Conservation (phyloP, 352 stramenopile genomes). For the Globisporangium camurandrum region DNA sequence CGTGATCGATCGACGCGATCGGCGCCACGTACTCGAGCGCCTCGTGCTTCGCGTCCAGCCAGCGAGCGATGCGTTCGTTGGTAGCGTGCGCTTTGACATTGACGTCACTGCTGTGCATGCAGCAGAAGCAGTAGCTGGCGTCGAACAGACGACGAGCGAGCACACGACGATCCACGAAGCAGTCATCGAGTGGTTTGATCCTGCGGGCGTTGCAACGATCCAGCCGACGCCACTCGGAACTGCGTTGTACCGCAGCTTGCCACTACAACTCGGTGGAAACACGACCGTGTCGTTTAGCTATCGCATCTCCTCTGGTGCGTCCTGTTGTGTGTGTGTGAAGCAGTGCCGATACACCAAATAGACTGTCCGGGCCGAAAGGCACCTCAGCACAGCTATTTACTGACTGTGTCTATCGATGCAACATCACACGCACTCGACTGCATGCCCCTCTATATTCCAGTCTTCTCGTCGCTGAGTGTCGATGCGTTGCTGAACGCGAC, state of each 20-base stretch:
- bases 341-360: no score
- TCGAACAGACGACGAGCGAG: constrained; percentile 14
- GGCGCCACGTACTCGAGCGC: constrained; percentile 4
- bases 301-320: constrained; percentile 26
- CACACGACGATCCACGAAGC: constrained; percentile 13
- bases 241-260: constrained; percentile 24
- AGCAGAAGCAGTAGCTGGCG: not conserved
- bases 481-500: constrained; percentile 28
- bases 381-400: no score
- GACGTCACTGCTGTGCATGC: constrained; percentile 10
- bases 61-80: constrained; percentile 13
- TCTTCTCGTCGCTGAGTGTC: constrained; percentile 24
- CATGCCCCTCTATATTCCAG: no score
- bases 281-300: constrained; percentile 25
- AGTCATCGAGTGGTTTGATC: constrained; percentile 21
- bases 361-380: no score
- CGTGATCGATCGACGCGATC: not conserved
- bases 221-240: not conserved
- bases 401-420: constrained; percentile 2
- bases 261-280: constrained; percentile 13
- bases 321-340: not conserved
- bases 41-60: constrained; percentile 17
- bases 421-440: not conserved
- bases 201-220: constrained; percentile 5
- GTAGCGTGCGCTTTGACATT: constrained; percentile 16